Conservation (phyloP, 306 rosid genomes). For the Prunus salicina region DNA sequence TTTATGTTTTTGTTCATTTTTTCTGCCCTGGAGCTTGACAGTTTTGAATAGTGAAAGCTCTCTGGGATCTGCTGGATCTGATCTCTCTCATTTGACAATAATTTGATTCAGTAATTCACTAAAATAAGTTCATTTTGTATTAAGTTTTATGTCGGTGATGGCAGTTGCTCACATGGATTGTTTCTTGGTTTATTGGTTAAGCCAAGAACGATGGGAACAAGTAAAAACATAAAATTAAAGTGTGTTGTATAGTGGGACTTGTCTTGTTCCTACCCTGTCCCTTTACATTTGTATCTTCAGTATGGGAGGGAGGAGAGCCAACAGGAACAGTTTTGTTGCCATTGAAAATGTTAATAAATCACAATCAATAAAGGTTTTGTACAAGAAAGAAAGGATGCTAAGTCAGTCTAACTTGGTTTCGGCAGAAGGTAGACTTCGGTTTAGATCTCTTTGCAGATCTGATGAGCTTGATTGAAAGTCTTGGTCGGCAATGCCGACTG, state of each 20-base stretch:
- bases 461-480: slow-evolving; percentile 31
- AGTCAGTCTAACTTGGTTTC: slow-evolving; percentile 49
- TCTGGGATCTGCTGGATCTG: slow-evolving; percentile 7
- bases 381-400: slow-evolving; percentile 19
- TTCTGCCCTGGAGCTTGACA: neutral
- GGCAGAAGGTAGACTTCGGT: slow-evolving; percentile 31
- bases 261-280: neutral
- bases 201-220: neutral
- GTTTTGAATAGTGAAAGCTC: neutral
- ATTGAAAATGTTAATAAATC: slow-evolving; percentile 19
- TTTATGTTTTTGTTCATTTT: neutral
- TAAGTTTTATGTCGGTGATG: slow-evolving; percentile 8
- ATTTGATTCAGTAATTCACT: neutral
- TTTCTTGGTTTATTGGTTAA: neutral
- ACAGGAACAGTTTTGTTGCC: neutral
- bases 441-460: slow-evolving; percentile 24
- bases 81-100: neutral
- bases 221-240: neutral
- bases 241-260: neutral
- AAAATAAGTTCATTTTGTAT: neutral
- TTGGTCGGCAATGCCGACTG: slow-evolving; percentile 18
- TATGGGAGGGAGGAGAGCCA: too few relatives aligned
- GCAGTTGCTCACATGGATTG: slow-evolving; percentile 1
- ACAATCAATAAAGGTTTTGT: slow-evolving; percentile 25
- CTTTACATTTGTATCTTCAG: neutral